phyloP scores from a whole-genome alignment of 257 asterid species.

The Fraxinus excelsior region DNA sequence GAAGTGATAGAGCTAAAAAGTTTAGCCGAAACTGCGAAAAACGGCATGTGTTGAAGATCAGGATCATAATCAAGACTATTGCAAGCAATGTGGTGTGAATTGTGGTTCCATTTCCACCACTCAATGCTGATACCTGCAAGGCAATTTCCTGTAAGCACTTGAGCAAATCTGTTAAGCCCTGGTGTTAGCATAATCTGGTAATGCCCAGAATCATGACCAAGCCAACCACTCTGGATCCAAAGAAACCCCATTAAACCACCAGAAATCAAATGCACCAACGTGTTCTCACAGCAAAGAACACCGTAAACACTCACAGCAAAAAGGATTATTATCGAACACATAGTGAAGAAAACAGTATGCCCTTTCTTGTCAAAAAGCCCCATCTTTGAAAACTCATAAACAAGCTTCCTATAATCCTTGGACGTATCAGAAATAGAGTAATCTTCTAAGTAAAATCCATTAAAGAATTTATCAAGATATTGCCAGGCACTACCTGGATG shows the following conservation, averaged over 20 bases:
- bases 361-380: slow-evolving; percentile 76
- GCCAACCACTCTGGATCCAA: slow-evolving; percentile 97
- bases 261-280: slow-evolving; percentile 49
- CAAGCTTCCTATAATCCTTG: slow-evolving; percentile 72
- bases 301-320: slow-evolving; percentile 58
- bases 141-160: slow-evolving; percentile 64
- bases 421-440: slow-evolving; percentile 67
- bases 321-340: slow-evolving; percentile 37
- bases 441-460: slow-evolving; percentile 57
- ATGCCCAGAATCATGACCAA: slow-evolving; percentile 93
- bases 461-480: slow-evolving; percentile 55
- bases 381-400: slow-evolving; percentile 59
- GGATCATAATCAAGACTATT: slow-evolving; percentile 90
- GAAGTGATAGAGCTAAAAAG: slow-evolving; percentile 66
- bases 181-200: slow-evolving; percentile 60
- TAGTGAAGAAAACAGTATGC: slow-evolving; percentile 39
- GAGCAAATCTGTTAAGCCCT: slow-evolving; percentile 47
- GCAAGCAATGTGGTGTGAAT: slow-evolving; percentile 87
- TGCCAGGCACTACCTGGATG: slow-evolving; percentile 79
- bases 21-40: slow-evolving; percentile 75
- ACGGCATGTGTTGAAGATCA: slow-evolving; percentile 80
- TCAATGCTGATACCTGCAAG: slow-evolving; percentile 84
- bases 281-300: slow-evolving; percentile 56
- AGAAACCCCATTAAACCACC: slow-evolving; percentile 75
- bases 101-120: slow-evolving; percentile 94